Evolutionary conservation across 176 grass and related monocot species (phyloP), one percentile per base, ranked within the genome.

Genomic region (Thalia dealbata): DNA sequence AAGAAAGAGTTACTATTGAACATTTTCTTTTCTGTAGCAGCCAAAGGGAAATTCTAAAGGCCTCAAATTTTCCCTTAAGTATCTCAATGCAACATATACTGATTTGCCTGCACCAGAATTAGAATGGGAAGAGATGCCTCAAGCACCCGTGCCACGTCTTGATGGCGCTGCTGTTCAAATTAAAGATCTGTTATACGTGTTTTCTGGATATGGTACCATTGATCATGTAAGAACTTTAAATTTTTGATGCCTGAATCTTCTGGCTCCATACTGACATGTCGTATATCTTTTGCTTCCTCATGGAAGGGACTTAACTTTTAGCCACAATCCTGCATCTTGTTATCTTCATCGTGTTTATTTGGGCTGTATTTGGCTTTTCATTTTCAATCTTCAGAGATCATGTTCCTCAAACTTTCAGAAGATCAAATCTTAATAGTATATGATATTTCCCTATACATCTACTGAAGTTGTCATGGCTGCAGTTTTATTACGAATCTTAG

Each of bases 41-140:
- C 48, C 60, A 12, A 83, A 79, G 69, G 59, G 58, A 82, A 87
- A 46, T 16, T 61, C 22, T 43, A 72, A 72, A 64, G 62, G 75
- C 28, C 52, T 29, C 6, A 81, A 75, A 64, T 35, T 22, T 11
- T 61, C 7, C 10, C 19, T 10, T 7, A 64, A 50, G 75, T 22
- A 23, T 70, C 86, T 92, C 11, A 92, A 96, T 56, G 84, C 89
- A 22, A 96, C 92, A 14, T 96, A 69, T 71, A 84, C 86, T 14
- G 86, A 92, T 70, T 69, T 96, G 16, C 86, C 78, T 0, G 86
- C 92, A 41, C 89, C 86, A 19, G 55, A 41, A 35, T 88, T 78
- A 82, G 78, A 81, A 19, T 92, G 86, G 89, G 84, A 96, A 80
- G 82, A 96, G 84, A 87, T 96, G 86, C 72, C 82, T 10, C 64